Evolutionary conservation across 2,329 filamentous ascomycete genomes (phyloP).

Genomic region (Alternaria infectoria): DNA sequence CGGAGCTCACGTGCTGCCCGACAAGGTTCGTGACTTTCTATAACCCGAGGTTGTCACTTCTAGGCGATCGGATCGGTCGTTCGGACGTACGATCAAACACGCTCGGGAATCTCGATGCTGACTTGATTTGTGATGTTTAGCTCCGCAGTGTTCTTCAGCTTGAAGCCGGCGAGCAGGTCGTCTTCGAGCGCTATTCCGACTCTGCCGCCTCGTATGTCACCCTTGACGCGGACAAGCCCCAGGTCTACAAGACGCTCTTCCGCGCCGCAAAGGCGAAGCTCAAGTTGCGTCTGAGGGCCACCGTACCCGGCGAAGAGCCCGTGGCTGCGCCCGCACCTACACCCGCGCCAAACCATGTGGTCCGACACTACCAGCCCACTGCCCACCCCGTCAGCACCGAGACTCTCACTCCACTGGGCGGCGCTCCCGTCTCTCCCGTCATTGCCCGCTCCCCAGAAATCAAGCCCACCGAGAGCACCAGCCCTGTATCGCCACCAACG

Average conservation of each 20-base stretch:
- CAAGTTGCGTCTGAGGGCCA: slow-evolving; percentile 88
- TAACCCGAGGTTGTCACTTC: background rate
- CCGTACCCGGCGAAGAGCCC: slow-evolving; percentile 61
- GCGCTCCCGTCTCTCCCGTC: slow-evolving; percentile 32
- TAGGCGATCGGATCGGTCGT: background rate
- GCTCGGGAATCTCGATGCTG: slow-evolving; percentile 12
- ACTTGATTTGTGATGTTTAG: slow-evolving; percentile 23
- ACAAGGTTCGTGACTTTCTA: slow-evolving; percentile 71
- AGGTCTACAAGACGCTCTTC: slow-evolving; percentile 96
- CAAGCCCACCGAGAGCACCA: slow-evolving; percentile 22
- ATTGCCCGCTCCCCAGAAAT: slow-evolving; percentile 37
- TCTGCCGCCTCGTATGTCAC: slow-evolving; percentile 81
- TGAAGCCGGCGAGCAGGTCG: slow-evolving; percentile 64
- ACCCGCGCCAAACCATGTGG: slow-evolving; percentile 16
- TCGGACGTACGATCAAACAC: background rate
- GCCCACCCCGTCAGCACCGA: slow-evolving; percentile 38
- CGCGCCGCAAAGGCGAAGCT: slow-evolving; percentile 97
- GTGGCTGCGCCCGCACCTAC: slow-evolving; percentile 21
- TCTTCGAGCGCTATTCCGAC: slow-evolving; percentile 94
- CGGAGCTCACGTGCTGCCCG: slow-evolving; percentile 72
- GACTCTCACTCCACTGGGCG: slow-evolving; percentile 29
- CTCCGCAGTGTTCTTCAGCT: slow-evolving; percentile 72
- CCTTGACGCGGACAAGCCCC: slow-evolving; percentile 76
- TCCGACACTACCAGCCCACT: slow-evolving; percentile 22
- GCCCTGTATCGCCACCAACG: slow-evolving; percentile 33